A percentile compares a stretch with the other conserved stretches of the same genome.
phyloP scores from a whole-genome alignment of 1,139 yeast genomes.

The Blastobotrys proliferans region DNA sequence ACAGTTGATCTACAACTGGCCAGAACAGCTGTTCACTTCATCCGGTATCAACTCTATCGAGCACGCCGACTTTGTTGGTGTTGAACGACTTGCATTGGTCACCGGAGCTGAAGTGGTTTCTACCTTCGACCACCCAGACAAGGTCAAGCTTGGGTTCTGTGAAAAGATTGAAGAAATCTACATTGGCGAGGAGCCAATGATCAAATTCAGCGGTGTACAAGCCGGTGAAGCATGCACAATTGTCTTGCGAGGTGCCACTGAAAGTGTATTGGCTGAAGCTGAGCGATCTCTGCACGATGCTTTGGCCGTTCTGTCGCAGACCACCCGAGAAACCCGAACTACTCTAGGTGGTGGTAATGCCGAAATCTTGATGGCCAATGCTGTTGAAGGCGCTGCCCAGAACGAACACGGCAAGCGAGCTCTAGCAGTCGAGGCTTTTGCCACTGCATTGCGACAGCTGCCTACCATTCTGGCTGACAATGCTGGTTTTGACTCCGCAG shows the following conservation, averaged over 20 bases:
- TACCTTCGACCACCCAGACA: constrained; percentile 89
- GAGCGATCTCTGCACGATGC: constrained; percentile 98
- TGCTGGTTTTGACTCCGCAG: constrained; percentile 95
- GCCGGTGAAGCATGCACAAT: constrained; percentile 97
- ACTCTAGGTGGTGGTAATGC: constrained; percentile 98
- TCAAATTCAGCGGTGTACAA: constrained; percentile 90
- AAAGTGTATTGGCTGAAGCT: constrained; percentile 92
- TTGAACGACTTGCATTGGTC: constrained; percentile 91
- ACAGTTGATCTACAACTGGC: constrained; percentile 95
- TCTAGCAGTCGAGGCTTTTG: constrained; percentile 91
- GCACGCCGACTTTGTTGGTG: constrained; percentile 98
- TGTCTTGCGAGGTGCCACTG: constrained; percentile 95
- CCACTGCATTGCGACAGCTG: constrained; percentile 86
- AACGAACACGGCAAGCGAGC: constrained; percentile 92
- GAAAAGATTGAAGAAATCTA: constrained; percentile 84
- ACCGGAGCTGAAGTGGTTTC: constrained; percentile 99
- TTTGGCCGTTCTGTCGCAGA: constrained; percentile 88
- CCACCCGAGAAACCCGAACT: constrained; percentile 90
- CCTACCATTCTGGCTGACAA: constrained; percentile 96
- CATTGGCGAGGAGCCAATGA: constrained; percentile 83
- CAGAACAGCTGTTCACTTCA: constrained; percentile 91
- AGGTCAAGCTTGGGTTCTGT: constrained; percentile 83
- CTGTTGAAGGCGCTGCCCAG: constrained; percentile 93
- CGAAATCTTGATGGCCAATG: constrained; percentile 97
- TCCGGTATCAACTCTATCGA: constrained; percentile 86